Evolutionary conservation across 352 stramenopile species (phyloP).

Genomic region (Phytophthora tentaculata): DNA sequence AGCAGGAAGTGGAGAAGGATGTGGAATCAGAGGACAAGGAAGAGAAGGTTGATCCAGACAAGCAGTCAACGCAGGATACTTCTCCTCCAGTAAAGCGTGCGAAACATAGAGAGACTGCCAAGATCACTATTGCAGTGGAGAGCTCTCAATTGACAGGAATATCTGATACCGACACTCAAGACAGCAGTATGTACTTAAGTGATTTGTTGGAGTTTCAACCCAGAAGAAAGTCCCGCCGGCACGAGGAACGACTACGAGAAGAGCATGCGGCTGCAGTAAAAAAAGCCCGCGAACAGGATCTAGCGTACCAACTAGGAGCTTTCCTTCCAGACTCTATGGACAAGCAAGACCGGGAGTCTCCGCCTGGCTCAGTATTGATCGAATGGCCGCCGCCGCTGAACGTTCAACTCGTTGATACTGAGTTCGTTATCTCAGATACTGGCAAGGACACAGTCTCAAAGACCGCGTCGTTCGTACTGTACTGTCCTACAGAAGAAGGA

Average conservation of each 20-base stretch:
- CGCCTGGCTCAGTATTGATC: constrained; percentile 16
- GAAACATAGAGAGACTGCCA: constrained; percentile 20
- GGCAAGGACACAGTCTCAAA: constrained; percentile 15
- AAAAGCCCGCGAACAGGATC: constrained; percentile 60
- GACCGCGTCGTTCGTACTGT: constrained; percentile 28
- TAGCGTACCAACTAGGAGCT: constrained; percentile 55
- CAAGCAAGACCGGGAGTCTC: constrained; percentile 11
- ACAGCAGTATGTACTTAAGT: constrained; percentile 34
- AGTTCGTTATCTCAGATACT: constrained; percentile 40
- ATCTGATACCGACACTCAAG: constrained; percentile 55
- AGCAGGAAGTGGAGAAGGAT: constrained; percentile 10
- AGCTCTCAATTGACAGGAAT: constrained; percentile 13
- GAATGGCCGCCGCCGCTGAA: constrained; percentile 37
- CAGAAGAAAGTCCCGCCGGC: constrained; percentile 62
- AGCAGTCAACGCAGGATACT: constrained; percentile 6
- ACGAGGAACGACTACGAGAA: constrained; percentile 71
- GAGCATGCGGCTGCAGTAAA: constrained; percentile 74
- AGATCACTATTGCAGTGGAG: constrained; percentile 16
- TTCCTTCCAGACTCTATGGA: constrained; percentile 41
- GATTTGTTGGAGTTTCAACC: constrained; percentile 40
- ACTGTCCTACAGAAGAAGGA: constrained; percentile 12
- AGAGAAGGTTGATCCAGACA: constrained; percentile 1
- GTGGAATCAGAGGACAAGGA: constrained; percentile 6
- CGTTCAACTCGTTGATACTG: constrained; percentile 34
- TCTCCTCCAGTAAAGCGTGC: constrained; percentile 18